phyloP scores from a whole-genome alignment of 176 grass and related monocot genomes.

The Bolboschoenus planiculmis region DNA sequence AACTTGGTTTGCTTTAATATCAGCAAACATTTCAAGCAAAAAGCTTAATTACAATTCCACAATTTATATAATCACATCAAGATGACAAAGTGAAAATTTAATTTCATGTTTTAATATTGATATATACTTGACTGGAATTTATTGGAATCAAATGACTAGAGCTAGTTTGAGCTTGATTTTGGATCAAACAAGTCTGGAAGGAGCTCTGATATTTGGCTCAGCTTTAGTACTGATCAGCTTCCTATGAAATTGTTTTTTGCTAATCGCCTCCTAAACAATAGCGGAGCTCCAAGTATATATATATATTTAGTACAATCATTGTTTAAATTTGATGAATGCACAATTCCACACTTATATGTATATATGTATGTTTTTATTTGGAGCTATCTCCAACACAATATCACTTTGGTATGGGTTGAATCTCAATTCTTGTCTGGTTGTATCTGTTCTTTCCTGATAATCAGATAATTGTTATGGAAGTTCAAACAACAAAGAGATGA shows the following conservation, averaged over 20 bases:
- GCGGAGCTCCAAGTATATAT: not conserved
- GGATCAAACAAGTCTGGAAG: not conserved
- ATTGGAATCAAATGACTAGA: not conserved
- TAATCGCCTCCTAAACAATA: not conserved
- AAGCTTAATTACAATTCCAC: too few species aligned
- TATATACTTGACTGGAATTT: not conserved
- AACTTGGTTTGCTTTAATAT: too few species aligned
- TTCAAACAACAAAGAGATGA: not conserved
- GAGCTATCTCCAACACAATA: not conserved
- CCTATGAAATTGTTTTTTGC: not conserved
- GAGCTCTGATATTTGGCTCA: not conserved
- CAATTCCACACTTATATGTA: not conserved
- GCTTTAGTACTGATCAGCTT: not conserved
- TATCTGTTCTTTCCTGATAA: not conserved
- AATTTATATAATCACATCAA: not conserved
- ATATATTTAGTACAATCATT: not conserved
- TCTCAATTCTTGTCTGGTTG: not conserved
- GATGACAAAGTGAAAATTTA: not conserved
- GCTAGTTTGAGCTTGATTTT: not conserved
- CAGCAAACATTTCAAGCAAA: too few species aligned
- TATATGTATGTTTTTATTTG: not conserved
- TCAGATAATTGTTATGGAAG: not conserved
- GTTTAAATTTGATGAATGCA: not conserved
- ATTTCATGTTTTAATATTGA: not conserved
- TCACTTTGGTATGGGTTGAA: not conserved